These are phyloP conservation scores for Brettanomyces custersianus DNA, from an alignment of 805 yeast genomes.

Conservation along the genomic window DNA sequence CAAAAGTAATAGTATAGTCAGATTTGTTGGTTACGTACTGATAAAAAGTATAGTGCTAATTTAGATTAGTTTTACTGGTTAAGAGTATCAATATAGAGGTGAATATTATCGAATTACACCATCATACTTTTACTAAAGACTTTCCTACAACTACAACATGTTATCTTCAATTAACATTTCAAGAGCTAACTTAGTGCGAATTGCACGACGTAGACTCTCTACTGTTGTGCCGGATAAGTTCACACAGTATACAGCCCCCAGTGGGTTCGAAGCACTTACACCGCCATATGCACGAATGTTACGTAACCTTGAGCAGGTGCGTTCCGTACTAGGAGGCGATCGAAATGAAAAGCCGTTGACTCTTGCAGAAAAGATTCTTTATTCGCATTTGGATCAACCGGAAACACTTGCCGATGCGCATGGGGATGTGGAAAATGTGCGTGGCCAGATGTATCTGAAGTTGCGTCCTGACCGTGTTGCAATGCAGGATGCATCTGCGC, in stretches of 20 bases:
- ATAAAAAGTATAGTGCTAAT: too few species aligned
- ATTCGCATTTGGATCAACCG: constrained; percentile 92
- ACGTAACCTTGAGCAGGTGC: constrained; percentile 41
- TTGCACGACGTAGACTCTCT: too few species aligned
- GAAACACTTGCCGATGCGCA: constrained; percentile 67
- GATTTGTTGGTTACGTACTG: too few species aligned
- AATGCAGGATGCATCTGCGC: constrained; percentile 98
- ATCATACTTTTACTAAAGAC: too few species aligned
- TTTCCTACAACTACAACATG: too few species aligned
- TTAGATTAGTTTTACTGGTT: too few species aligned
- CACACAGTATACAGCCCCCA: constrained; percentile 33
- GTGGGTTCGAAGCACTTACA: constrained; percentile 56
- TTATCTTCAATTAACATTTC: too few species aligned
- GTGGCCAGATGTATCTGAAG: constrained; percentile 89
- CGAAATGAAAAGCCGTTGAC: constrained; percentile 64
- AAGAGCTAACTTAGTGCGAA: too few species aligned
- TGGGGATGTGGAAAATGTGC: constrained; percentile 30
- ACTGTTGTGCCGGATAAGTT: too few species aligned
- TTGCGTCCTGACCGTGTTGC: constrained; percentile 97
- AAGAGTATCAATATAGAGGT: too few species aligned
- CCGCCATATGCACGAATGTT: constrained; percentile 84
- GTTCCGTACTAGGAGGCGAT: constrained; percentile 15
- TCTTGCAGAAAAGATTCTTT: constrained; percentile 89
- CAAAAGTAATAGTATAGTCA: too few species aligned
- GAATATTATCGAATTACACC: too few species aligned